These are phyloP conservation scores for Backusella macrospora DNA, from an alignment of 192 early-diverging fungal genomes.

Conservation along the genomic window DNA sequence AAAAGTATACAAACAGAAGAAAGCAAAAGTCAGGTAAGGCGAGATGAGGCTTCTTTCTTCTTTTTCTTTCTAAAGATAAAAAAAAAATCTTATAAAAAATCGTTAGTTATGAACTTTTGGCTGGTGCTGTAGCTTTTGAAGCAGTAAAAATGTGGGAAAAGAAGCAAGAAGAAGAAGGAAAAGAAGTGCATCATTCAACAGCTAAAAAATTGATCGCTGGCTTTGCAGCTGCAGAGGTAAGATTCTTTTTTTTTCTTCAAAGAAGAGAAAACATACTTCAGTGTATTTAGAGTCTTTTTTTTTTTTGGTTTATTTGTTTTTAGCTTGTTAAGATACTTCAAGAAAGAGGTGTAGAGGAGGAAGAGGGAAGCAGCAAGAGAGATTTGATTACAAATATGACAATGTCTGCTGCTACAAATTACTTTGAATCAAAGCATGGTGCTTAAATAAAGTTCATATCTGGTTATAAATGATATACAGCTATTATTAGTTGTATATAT, in stretches of 20 bases:
- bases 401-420: conserved; percentile 17
- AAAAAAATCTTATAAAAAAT: not conserved
- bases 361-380: conserved; percentile 5
- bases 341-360: conserved; percentile 12
- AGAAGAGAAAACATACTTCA: not conserved
- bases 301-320: not conserved
- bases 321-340: conserved; percentile 23
- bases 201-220: conserved; percentile 31
- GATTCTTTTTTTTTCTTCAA: not conserved
- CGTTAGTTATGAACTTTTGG: conserved; percentile 31
- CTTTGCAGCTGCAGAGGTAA: conserved; percentile 36
- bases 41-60: not conserved
- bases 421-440: conserved; percentile 25
- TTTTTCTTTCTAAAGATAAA: not conserved
- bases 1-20: conserved; percentile 39
- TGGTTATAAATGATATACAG: not conserved
- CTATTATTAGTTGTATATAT: not conserved
- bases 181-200: conserved; percentile 22
- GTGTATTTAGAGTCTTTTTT: not conserved
- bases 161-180: conserved; percentile 31
- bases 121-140: conserved; percentile 38
- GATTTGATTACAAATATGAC: conserved; percentile 22
- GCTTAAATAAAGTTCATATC: not conserved
- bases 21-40: conserved; percentile 18
- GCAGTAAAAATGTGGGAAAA: conserved; percentile 40